Evolutionary conservation across 1,139 yeast genomes (phyloP).

Genomic region (Kodamaea derodonti): DNA sequence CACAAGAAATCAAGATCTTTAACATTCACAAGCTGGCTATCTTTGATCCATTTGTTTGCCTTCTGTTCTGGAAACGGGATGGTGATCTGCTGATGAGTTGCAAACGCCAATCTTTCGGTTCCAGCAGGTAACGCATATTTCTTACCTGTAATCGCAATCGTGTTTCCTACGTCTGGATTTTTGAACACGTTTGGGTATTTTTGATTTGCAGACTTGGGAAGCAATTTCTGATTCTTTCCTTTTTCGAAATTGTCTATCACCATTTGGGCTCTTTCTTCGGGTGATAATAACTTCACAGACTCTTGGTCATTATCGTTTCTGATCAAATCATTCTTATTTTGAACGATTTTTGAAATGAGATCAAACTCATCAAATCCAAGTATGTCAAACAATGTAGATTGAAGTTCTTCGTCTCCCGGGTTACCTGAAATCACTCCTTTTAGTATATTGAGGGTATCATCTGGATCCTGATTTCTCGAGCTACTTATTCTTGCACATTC

Average conservation of each 20-base stretch:
- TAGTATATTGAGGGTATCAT: constrained; percentile 22
- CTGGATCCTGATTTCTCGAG: constrained; percentile 22
- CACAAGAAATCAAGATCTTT: constrained; percentile 71
- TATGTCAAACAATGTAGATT: constrained; percentile 67
- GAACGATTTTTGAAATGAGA: constrained; percentile 62
- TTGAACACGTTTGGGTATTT: constrained; percentile 87
- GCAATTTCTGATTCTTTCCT: constrained; percentile 49
- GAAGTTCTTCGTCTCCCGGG: constrained; percentile 57
- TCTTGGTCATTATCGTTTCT: constrained; percentile 5
- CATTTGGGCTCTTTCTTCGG: constrained; percentile 55
- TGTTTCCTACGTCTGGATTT: constrained; percentile 60
- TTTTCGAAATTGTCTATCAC: constrained; percentile 51
- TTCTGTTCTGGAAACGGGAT: constrained; percentile 69
- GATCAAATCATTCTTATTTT: constrained; percentile 34
- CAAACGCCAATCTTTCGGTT: constrained; percentile 59
- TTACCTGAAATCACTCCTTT: constrained; percentile 19
- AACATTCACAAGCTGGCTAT: constrained; percentile 54
- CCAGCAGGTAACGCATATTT: constrained; percentile 79
- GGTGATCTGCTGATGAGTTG: constrained; percentile 75
- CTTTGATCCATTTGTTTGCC: constrained; percentile 45
- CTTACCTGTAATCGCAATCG: constrained; percentile 75
- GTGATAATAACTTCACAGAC: constrained; percentile 35
- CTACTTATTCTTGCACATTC: constrained; percentile 28
- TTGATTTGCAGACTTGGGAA: constrained; percentile 43
- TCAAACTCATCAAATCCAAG: constrained; percentile 86